Evolutionary conservation across 2,329 filamentous ascomycete species (phyloP).

Genomic region (Dryadomyces sulphureus): DNA sequence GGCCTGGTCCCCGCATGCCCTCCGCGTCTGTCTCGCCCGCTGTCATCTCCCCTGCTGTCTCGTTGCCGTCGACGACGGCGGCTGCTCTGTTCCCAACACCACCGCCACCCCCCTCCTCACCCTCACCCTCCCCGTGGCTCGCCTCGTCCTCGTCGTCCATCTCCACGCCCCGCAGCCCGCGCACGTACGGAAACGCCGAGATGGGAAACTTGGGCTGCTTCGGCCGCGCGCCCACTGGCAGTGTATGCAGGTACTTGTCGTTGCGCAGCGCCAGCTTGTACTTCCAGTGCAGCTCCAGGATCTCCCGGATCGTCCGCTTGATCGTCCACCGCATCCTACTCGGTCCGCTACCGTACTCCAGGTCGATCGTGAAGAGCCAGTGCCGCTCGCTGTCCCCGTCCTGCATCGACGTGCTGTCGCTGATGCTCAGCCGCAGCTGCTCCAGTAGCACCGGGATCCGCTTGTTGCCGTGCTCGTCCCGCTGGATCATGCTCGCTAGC

Average conservation of each 20-base stretch:
- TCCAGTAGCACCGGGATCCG: slow-evolving; percentile 89
- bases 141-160: slow-evolving; percentile 59
- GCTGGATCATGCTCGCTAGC: slow-evolving; percentile 92
- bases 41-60: slow-evolving; percentile 30
- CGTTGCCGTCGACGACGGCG: neutral
- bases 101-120: slow-evolving; percentile 7
- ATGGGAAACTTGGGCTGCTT: slow-evolving; percentile 84
- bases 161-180: slow-evolving; percentile 63
- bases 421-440: slow-evolving; percentile 79
- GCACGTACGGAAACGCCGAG: slow-evolving; percentile 78
- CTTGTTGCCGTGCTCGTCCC: slow-evolving; percentile 90
- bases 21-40: slow-evolving; percentile 54
- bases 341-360: slow-evolving; percentile 91
- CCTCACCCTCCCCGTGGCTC: slow-evolving; percentile 22
- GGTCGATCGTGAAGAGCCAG: slow-evolving; percentile 75
- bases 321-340: slow-evolving; percentile 97
- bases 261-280: slow-evolving; percentile 81
- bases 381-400: slow-evolving; percentile 54
- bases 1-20: slow-evolving; percentile 18
- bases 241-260: slow-evolving; percentile 63
- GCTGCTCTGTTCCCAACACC: neutral
- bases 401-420: slow-evolving; percentile 59
- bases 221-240: slow-evolving; percentile 50
- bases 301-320: slow-evolving; percentile 72
- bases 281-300: slow-evolving; percentile 81